Percentiles rank a stretch among this genome's conserved stretches.
phyloP scores from a whole-genome alignment of 768 basidiomycete genomes.

The Chalciporus piperatus region DNA sequence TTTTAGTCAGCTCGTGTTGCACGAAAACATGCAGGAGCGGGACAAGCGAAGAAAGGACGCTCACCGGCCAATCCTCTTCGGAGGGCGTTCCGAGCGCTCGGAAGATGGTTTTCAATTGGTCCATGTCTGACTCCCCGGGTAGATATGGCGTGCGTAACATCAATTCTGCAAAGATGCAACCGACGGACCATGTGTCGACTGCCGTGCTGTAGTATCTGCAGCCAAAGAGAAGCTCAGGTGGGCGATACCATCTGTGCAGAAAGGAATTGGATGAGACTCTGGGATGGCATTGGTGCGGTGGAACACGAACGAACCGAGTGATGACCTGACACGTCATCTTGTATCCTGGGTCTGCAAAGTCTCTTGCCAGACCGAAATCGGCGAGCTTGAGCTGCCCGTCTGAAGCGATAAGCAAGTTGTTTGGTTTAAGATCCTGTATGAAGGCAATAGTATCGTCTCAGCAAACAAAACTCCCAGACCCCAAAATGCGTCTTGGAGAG shows the following conservation, averaged over 20 bases:
- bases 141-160: conserved; percentile 96
- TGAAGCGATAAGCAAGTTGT: conserved; percentile 91
- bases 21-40: not conserved
- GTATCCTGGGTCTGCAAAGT: conserved; percentile 91
- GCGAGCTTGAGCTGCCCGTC: conserved; percentile 94
- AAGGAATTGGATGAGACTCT: not conserved
- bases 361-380: conserved; percentile 97
- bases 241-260: conserved; percentile 90
- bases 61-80: conserved; percentile 95
- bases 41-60: conserved; percentile 22
- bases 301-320: conserved; percentile 63
- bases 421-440: conserved; percentile 91
- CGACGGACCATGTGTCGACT: conserved; percentile 96
- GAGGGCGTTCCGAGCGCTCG: conserved; percentile 94
- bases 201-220: conserved; percentile 87
- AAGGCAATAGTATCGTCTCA: conserved; percentile 1
- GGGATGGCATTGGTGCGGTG: not conserved
- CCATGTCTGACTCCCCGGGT: conserved; percentile 94
- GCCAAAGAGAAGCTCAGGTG: conserved; percentile 92
- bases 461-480: conserved; percentile 8
- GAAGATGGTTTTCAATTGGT: conserved; percentile 93
- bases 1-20: not conserved
- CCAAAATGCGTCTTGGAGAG: conserved; percentile 10
- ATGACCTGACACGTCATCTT: conserved; percentile 99
- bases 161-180: conserved; percentile 96